Percentiles rank a stretch among this genome's conserved stretches.
Conservation (phyloP, 2,329 filamentous ascomycete species). For the Rutstroemia sp. region DNA sequence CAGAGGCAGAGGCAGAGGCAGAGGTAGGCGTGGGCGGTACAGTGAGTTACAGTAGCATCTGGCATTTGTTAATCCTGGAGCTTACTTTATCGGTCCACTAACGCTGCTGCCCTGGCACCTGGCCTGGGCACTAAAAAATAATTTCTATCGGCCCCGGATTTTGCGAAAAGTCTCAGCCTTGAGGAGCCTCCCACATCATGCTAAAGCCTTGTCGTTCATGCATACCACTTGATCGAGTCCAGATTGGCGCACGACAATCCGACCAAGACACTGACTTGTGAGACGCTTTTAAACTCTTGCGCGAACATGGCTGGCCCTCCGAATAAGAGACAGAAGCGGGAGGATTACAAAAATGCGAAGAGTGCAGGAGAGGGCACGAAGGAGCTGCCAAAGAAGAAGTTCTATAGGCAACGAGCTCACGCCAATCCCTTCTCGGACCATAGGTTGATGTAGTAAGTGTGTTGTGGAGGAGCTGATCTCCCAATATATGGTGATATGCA, state of each 20-base stretch:
- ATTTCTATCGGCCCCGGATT: background rate
- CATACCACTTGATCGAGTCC: background rate
- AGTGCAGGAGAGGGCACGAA: conserved; percentile 37
- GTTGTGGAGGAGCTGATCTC: background rate
- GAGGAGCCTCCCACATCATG: conserved; percentile 6
- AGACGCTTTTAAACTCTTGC: background rate
- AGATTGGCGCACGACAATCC: background rate
- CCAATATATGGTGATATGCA: conserved; percentile 3
- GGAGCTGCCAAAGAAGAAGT: conserved; percentile 80
- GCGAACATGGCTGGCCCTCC: conserved; percentile 35
- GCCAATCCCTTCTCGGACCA: conserved; percentile 98
- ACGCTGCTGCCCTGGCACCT: no score
- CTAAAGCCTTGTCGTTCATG: background rate
- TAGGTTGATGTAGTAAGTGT: conserved; percentile 71
- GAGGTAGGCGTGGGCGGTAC: no score
- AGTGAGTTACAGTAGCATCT: no score
- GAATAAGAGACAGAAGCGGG: conserved; percentile 58
- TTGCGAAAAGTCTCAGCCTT: conserved; percentile 10
- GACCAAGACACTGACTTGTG: background rate
- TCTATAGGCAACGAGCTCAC: conserved; percentile 92
- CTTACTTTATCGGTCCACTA: no score
- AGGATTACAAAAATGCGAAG: conserved; percentile 53
- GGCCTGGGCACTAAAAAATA: background rate
- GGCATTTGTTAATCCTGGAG: background rate
- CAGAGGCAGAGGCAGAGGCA: no score